Percentiles rank a stretch among this genome's conserved stretches.
Evolutionary conservation across 2,329 filamentous ascomycete genomes (phyloP).

Genomic region (Ophiocordyceps polyrhachis-furcata): DNA sequence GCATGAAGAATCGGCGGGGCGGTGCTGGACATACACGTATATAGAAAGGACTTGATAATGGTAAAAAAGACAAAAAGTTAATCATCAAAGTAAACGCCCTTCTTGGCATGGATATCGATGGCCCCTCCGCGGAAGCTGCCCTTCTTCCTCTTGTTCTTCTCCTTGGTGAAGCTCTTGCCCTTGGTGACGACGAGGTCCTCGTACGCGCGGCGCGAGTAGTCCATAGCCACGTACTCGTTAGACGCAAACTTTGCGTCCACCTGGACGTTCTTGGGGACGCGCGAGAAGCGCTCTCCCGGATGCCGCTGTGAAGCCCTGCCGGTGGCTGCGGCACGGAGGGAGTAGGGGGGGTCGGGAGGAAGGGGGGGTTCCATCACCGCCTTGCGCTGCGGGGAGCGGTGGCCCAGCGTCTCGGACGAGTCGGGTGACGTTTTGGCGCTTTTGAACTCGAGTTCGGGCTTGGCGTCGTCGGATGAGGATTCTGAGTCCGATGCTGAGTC

Average conservation of each 20-base stretch:
- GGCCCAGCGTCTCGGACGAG: conserved; percentile 31
- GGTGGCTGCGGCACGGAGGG: conserved; percentile 5
- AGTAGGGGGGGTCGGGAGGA: conserved; percentile 30
- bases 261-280: conserved; percentile 48
- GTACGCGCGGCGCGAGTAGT: conserved; percentile 78
- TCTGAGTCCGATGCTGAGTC: conserved; percentile 14
- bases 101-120: conserved; percentile 67
- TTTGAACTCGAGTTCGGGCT: conserved; percentile 7
- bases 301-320: too few species aligned
- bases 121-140: conserved; percentile 78
- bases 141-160: conserved; percentile 97
- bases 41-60: neutral
- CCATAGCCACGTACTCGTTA: conserved; percentile 68
- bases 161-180: conserved; percentile 96
- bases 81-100: conserved; percentile 89
- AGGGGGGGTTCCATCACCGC: conserved; percentile 25
- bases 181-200: conserved; percentile 77
- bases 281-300: conserved; percentile 45
- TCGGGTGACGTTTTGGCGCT: conserved; percentile 18
- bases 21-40: too few species aligned
- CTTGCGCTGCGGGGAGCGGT: conserved; percentile 23
- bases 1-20: too few species aligned
- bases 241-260: conserved; percentile 54
- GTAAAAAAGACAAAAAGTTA: conserved; percentile 20
- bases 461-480: conserved; percentile 6